A percentile compares a stretch with the other conserved stretches of the same genome.
phyloP scores from a whole-genome alignment of 2,329 filamentous ascomycete species.

The Exophiala sp. region DNA sequence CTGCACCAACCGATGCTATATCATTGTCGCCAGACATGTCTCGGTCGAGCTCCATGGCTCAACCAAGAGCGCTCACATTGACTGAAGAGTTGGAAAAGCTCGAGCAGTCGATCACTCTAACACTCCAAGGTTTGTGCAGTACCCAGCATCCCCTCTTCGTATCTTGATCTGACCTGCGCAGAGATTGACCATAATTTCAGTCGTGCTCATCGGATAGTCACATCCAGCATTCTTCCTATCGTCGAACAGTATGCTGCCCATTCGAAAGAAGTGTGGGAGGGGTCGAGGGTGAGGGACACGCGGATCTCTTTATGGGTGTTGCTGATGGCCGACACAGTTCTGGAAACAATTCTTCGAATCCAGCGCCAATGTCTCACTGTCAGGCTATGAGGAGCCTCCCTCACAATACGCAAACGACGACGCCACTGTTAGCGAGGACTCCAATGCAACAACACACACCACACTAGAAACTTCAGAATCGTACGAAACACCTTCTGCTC shows the following conservation, averaged over 20 bases:
- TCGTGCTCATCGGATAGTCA: constrained; percentile 92
- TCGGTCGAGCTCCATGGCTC: constrained; percentile 14
- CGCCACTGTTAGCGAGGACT: constrained; percentile 50
- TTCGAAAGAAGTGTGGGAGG: constrained; percentile 91
- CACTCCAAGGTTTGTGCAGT: constrained; percentile 65
- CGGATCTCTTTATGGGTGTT: neutral
- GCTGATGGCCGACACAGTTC: constrained; percentile 55
- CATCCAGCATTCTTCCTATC: constrained; percentile 81
- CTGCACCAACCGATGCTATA: neutral
- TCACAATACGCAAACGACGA: constrained; percentile 51
- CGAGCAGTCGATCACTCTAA: constrained; percentile 94
- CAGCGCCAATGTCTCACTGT: constrained; percentile 92
- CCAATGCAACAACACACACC: constrained; percentile 48
- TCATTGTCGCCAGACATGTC: constrained; percentile 17
- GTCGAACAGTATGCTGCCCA: constrained; percentile 95
- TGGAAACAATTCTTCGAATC: constrained; percentile 99
- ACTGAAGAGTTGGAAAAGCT: constrained; percentile 94
- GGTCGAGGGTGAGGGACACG: constrained; percentile 65
- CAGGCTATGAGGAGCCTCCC: constrained; percentile 80
- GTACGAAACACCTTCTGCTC: constrained; percentile 39
- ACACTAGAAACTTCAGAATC: constrained; percentile 40
- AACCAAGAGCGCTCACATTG: constrained; percentile 59
- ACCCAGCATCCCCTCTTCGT: neutral
- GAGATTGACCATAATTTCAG: constrained; percentile 99
- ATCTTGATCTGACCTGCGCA: constrained; percentile 34